A percentile compares a stretch with the other conserved stretches of the same genome.
These are phyloP conservation scores for Monilinia fructicola DNA, from an alignment of 2,329 filamentous ascomycete genomes.

Conservation along the genomic window DNA sequence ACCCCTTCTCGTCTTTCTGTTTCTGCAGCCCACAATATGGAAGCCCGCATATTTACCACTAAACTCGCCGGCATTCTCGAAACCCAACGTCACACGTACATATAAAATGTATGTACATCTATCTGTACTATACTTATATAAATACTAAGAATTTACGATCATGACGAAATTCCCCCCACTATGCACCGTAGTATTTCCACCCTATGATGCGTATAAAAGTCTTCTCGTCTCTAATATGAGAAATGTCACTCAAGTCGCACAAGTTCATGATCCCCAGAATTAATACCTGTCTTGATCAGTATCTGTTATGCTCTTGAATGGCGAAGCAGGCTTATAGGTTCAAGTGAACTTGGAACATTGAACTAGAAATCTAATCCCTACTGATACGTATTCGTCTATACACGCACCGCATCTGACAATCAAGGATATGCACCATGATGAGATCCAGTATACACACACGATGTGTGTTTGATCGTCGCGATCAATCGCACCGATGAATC, in stretches of 20 bases:
- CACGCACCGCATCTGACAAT: conserved; percentile 1
- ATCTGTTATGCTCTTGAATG: neutral
- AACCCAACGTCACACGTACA: conserved; percentile 14
- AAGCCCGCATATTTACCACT: conserved; percentile 8
- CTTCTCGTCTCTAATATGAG: conserved; percentile 1
- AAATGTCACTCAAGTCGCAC: conserved; percentile 13
- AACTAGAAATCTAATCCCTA: neutral
- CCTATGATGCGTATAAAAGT: neutral
- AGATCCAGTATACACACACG: neutral
- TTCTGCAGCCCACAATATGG: conserved; percentile 14
- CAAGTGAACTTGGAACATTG: neutral
- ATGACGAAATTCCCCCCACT: too few species aligned
- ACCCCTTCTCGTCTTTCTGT: conserved; percentile 11
- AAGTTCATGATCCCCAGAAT: neutral
- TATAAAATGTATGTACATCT: neutral
- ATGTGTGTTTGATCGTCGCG: neutral
- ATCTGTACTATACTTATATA: neutral
- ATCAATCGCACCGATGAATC: neutral
- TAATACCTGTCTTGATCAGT: neutral
- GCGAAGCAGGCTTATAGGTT: neutral
- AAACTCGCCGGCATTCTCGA: neutral
- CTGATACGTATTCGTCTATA: neutral
- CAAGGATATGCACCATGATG: conserved; percentile 8
- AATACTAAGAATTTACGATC: neutral
- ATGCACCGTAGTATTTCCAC: neutral